Evolutionary conservation across 2,329 filamentous ascomycete genomes (phyloP).

Genomic region (Xylaria sp.): DNA sequence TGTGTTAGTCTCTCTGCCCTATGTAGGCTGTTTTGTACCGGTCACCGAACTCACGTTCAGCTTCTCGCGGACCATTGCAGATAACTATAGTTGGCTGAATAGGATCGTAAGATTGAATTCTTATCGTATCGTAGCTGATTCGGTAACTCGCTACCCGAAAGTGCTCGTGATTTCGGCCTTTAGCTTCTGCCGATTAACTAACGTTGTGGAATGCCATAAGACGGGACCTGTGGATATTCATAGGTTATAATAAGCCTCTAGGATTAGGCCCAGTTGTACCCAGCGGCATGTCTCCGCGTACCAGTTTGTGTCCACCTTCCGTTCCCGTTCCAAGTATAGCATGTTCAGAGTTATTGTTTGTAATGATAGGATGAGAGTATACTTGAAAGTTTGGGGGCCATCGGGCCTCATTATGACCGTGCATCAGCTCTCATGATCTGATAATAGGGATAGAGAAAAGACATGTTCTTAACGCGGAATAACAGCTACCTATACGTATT

Average conservation of each 20-base stretch:
- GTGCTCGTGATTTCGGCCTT: conserved; percentile 7
- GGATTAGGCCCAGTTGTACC: background rate
- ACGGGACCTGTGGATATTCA: background rate
- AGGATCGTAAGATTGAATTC: conserved; percentile 10
- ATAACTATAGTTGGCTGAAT: background rate
- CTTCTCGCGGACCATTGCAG: conserved; percentile 4
- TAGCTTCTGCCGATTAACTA: background rate
- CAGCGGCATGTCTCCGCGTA: no score
- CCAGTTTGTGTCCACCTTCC: background rate
- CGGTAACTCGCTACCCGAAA: conserved; percentile 29
- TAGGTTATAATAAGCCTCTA: conserved; percentile 7
- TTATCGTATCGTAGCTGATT: conserved; percentile 11
- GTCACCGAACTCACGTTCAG: conserved; percentile 27
- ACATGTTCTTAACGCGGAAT: background rate
- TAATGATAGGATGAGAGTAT: conserved; percentile 11
- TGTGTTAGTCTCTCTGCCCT: background rate
- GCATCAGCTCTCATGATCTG: conserved; percentile 12
- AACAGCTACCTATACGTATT: no score
- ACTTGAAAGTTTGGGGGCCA: conserved; percentile 1
- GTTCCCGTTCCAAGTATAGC: conserved; percentile 2
- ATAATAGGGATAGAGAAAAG: background rate
- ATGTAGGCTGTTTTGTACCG: conserved; percentile 4
- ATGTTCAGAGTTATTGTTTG: background rate
- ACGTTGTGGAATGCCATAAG: background rate
- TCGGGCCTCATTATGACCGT: conserved; percentile 15